A percentile compares a stretch with the other conserved stretches of the same genome.
These are phyloP conservation scores for Colletotrichum sp. DNA, from an alignment of 2,329 filamentous ascomycete genomes.

Conservation along the genomic window DNA sequence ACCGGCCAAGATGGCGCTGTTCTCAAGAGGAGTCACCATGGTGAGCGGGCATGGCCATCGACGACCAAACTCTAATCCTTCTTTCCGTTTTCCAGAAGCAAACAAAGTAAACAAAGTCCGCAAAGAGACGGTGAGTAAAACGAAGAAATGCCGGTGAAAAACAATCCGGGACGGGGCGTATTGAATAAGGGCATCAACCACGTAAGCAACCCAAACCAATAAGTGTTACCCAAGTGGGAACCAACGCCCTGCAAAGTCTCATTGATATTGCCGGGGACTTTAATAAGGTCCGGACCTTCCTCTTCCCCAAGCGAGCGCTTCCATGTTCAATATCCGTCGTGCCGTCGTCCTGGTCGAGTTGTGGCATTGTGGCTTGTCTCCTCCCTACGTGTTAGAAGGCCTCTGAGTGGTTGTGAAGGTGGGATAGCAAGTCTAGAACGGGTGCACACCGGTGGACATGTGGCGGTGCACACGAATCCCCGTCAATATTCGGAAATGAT, in stretches of 20 bases:
- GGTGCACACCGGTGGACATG: neutral
- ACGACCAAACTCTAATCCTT: neutral
- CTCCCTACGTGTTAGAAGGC: neutral
- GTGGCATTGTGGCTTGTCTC: constrained; percentile 1
- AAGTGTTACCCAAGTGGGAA: neutral
- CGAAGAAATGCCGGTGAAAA: neutral
- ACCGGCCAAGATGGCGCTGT: constrained; percentile 23
- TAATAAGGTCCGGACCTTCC: neutral
- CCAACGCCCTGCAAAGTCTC: neutral
- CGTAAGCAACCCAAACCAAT: neutral
- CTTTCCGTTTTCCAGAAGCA: neutral
- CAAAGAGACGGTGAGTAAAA: neutral
- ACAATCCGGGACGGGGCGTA: neutral
- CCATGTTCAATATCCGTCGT: neutral
- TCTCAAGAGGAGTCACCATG: constrained; percentile 1
- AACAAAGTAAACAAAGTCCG: neutral
- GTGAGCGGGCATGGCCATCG: neutral
- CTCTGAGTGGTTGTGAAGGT: neutral
- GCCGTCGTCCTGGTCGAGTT: neutral
- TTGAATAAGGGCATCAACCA: neutral
- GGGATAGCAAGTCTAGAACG: constrained; percentile 1
- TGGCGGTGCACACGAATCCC: constrained; percentile 19
- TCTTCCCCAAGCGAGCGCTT: neutral
- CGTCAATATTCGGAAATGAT: constrained; percentile 15
- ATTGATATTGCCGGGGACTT: constrained; percentile 1